Evolutionary conservation across 1,284 basidiomycete genomes (phyloP).

Genomic region (Boletus hoseneyae): DNA sequence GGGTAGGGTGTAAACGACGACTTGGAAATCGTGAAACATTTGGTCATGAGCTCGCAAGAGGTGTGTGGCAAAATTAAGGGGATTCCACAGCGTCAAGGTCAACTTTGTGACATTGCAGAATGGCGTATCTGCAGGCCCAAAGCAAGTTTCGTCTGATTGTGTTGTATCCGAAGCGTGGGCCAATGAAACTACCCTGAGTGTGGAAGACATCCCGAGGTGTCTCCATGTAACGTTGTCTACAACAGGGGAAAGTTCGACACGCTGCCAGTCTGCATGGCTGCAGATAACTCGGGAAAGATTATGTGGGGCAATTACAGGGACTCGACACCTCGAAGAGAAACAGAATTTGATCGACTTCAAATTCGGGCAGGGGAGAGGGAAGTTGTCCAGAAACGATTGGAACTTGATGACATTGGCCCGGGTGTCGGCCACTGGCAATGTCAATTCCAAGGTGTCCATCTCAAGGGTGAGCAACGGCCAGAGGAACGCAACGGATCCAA

Average conservation of each 20-base stretch:
- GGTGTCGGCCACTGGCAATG: too few relatives aligned
- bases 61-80: neutral
- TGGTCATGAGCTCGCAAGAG: slow-evolving; percentile 7
- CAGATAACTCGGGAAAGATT: slow-evolving; percentile 4
- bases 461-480: neutral
- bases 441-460: neutral
- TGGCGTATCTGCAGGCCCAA: slow-evolving; percentile 2
- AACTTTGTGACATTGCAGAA: neutral
- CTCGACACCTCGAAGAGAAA: neutral
- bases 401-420: neutral
- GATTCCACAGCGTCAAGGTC: neutral
- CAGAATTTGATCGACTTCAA: slow-evolving; percentile 3
- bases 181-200: slow-evolving; percentile 2
- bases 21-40: neutral
- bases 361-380: neutral
- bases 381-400: neutral
- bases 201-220: slow-evolving; percentile 1
- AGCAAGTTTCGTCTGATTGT: neutral
- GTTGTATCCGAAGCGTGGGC: neutral
- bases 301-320: neutral
- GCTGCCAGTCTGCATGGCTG: neutral
- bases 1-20: neutral
- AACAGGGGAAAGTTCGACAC: neutral
- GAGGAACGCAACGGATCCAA: neutral
- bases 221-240: neutral